Base-by-base conservation (phyloP, 177 flowering plant genomes). In the Vitis hybrid region DNA sequence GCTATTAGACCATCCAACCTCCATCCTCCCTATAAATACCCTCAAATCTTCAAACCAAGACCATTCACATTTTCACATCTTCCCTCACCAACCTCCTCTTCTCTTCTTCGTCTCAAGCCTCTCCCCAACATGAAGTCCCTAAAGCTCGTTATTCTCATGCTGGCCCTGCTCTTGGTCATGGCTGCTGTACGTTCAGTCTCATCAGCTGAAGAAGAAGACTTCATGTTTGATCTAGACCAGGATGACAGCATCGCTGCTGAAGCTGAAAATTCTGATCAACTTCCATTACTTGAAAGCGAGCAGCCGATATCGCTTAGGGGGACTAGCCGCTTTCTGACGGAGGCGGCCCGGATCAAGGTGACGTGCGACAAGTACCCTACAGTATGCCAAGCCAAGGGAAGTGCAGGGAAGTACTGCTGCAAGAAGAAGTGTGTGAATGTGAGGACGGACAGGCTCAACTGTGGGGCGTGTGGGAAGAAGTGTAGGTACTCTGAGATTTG, bases 381-480 rank as follows among this genome's bases (percentile, higher is more conserved):
- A 33, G 67, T 76, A 1, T 79, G 82, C 21, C 58, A 31, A 0
- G 70, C 53, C 12, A 67, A 51, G 52, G 77, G 79, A 21, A 75
- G 78, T 58, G 62, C 76, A 1, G 74, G 76, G 3, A 75, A 75
- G 15, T 65, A 76, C 26, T 81, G 84, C 57, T 81, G 84, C 77
- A 72, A 76, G 71, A 79, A 79, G 67, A 68, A 56, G 55, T 81
- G 84, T 39, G 84, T 81, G 8, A 61, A 72, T 16, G 67, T 74
- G 39, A 16, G 6, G 51, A 78, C 64, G 2, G 82, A 81, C 19
- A 65, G 60, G 19, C 51, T 26, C 3, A 82, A 85, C 67, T 88
- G 91, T 51, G 89, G 89, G 4, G 68, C 1, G 66, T 86, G 89
- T 62, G 87, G 89, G 11, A 69, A 67, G 52, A 84, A 76, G 69